A percentile compares a stretch with the other conserved stretches of the same genome.
Conservation (phyloP, 2,329 filamentous ascomycete species). For the Ophiostoma perfectum region DNA sequence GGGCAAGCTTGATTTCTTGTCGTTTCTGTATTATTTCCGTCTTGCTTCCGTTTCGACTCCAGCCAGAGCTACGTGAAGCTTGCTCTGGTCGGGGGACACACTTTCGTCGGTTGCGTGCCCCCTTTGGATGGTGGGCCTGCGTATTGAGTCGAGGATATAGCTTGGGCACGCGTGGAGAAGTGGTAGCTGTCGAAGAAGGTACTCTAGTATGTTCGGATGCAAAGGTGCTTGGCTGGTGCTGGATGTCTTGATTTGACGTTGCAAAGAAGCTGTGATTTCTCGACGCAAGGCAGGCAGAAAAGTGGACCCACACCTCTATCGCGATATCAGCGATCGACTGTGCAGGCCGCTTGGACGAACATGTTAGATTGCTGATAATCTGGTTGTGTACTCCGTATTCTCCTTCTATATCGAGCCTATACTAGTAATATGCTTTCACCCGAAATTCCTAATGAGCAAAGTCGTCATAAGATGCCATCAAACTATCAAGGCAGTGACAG, state of each 20-base stretch:
- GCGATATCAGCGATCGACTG: not conserved
- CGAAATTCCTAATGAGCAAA: too few species aligned
- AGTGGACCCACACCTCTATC: not conserved
- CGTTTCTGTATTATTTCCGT: not conserved
- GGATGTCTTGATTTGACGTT: not conserved
- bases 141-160: too few species aligned
- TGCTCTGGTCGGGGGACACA: slow-evolving; percentile 15
- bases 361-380: too few species aligned
- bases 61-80: not conserved
- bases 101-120: not conserved
- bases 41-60: not conserved
- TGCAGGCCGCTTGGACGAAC: not conserved
- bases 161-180: not conserved
- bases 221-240: too few species aligned
- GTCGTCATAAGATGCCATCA: too few species aligned
- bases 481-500: too few species aligned
- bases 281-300: not conserved
- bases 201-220: not conserved
- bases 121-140: not conserved
- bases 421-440: too few species aligned
- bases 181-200: too few species aligned
- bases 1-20: too few species aligned
- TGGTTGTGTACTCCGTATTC: too few species aligned
- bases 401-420: too few species aligned
- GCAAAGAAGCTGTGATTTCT: slow-evolving; percentile 4